phyloP scores from a whole-genome alignment of 257 asterid species.

The Solanum bulbocastanum region DNA sequence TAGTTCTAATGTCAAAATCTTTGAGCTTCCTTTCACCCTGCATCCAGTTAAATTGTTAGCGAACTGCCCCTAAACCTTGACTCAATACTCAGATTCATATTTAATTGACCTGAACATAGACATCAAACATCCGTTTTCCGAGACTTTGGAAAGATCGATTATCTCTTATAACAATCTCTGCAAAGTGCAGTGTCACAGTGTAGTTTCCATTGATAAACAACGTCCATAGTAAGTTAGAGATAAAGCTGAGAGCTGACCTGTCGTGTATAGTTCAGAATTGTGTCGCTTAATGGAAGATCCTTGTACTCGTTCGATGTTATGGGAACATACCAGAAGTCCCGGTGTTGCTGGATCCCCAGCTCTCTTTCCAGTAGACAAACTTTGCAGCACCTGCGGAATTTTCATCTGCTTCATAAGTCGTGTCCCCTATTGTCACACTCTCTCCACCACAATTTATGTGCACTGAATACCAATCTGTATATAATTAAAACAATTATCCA shows the following conservation, averaged over 20 bases:
- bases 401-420: background rate
- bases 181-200: constrained; percentile 8
- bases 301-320: background rate
- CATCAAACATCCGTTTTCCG: constrained; percentile 3
- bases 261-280: background rate
- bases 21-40: constrained; percentile 8
- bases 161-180: constrained; percentile 5
- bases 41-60: background rate
- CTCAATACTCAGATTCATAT: background rate
- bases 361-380: background rate
- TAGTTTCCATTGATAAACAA: constrained; percentile 11
- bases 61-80: background rate
- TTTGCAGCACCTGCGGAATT: background rate
- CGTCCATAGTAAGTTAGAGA: constrained; percentile 1
- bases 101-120: constrained; percentile 1
- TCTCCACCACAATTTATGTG: constrained; percentile 7
- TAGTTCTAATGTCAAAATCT: constrained; percentile 15
- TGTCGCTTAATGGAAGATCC: background rate
- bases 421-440: background rate
- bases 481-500: background rate
- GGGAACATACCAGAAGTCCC: background rate
- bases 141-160: background rate
- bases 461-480: background rate
- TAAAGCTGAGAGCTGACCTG: constrained; percentile 9
- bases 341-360: background rate